Conservation (phyloP, 495 filamentous ascomycete genomes). For the Aspergillus avenaceus region DNA sequence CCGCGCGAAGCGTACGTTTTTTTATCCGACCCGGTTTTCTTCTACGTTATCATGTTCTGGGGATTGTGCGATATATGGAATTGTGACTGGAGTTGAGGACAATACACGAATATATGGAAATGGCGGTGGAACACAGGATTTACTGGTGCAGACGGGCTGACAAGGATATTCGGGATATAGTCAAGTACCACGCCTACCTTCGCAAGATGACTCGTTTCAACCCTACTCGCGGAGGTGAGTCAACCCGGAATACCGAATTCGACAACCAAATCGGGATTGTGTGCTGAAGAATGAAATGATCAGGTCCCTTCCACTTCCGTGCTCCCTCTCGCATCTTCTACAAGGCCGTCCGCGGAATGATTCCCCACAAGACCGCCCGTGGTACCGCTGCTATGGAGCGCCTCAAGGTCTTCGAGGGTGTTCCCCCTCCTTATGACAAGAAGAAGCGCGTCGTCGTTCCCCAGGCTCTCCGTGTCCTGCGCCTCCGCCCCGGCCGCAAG, state of each 20-base stretch:
- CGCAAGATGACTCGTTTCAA: conserved; percentile 99
- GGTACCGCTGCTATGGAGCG: conserved; percentile 94
- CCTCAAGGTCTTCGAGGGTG: conserved; percentile 99
- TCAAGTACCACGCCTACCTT: conserved; percentile 99
- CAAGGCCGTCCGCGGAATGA: conserved; percentile 99
- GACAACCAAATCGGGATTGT: background rate
- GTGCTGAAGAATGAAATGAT: conserved; percentile 31
- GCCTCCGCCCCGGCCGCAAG: conserved; percentile 97
- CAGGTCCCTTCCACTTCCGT: conserved; percentile 99
- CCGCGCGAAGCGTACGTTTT: conserved; percentile 99
- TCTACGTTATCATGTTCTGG: conserved; percentile 1
- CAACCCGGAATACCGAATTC: conserved; percentile 3
- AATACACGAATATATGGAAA: background rate
- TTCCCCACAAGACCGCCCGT: conserved; percentile 98
- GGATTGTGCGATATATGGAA: background rate
- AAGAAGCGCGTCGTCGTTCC: conserved; percentile 99
- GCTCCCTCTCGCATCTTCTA: conserved; percentile 98
- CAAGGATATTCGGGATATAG: conserved; percentile 49
- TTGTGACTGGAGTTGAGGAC: no score
- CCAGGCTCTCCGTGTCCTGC: conserved; percentile 90
- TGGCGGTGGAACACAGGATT: background rate
- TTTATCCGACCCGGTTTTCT: conserved; percentile 21
- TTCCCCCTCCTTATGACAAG: conserved; percentile 98
- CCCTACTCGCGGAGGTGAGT: conserved; percentile 91
- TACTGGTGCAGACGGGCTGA: conserved; percentile 27